phyloP scores from a whole-genome alignment of 441 rosid genomes.

The Lepidium campestre region DNA sequence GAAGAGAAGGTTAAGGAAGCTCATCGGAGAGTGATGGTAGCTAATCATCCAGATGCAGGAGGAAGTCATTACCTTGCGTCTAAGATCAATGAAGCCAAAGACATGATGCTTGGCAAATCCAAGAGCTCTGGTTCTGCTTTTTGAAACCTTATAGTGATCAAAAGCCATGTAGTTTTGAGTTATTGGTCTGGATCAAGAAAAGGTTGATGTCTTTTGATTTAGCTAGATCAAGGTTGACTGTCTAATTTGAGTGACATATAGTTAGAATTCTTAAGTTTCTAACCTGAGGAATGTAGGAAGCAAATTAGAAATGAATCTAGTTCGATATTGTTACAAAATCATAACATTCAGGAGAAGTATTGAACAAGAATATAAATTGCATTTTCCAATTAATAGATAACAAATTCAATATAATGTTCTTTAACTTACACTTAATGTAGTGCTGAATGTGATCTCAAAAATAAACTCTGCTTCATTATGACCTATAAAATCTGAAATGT shows the following conservation, averaged over 20 bases:
- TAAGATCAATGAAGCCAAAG: slow-evolving; percentile 47
- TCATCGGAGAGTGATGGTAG: slow-evolving; percentile 59
- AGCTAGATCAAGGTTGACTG: not conserved
- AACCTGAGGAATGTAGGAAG: not conserved
- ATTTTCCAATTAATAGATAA: not conserved
- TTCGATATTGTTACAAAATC: not conserved
- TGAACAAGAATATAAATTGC: not conserved
- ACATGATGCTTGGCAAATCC: slow-evolving; percentile 37
- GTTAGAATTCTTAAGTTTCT: not conserved
- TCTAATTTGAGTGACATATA: not conserved
- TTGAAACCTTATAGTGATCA: slow-evolving; percentile 6
- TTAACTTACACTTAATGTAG: slow-evolving; percentile 7
- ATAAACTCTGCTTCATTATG: not conserved
- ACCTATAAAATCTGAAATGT: slow-evolving; percentile 1
- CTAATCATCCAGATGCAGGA: slow-evolving; percentile 49
- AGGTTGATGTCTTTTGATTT: not conserved
- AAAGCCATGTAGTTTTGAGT: not conserved
- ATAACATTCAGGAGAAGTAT: not conserved
- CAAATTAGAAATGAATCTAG: not conserved
- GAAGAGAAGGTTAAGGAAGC: slow-evolving; percentile 58
- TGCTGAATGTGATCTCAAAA: slow-evolving; percentile 16
- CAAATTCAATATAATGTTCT: not conserved
- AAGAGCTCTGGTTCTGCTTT: slow-evolving; percentile 37
- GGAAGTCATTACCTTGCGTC: slow-evolving; percentile 48
- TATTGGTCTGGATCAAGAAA: not conserved